Base-by-base conservation (phyloP, 148 eudicot genomes). In the Chenopodium berlandieri region DNA sequence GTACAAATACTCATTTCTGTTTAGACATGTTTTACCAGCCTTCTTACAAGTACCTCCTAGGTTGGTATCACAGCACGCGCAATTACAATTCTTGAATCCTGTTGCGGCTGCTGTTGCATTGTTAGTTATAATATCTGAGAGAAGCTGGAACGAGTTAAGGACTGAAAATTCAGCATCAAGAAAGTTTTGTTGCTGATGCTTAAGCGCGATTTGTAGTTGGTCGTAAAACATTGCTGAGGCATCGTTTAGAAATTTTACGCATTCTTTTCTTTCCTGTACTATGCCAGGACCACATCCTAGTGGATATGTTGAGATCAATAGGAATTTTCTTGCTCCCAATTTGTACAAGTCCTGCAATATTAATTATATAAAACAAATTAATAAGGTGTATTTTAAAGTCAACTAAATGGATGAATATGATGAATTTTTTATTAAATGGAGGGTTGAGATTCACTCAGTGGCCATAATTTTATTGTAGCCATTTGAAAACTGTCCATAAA, bases 1-100 rank as follows among this genome's bases (percentile, higher is more conserved):
- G 82, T n/a, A 79, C 54, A 79, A 23, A 37, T 79, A 71, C 52
- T 71, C 56, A 1, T 34, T 58, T 23, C 82, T 71, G 50, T 79
- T 71, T 11, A 19, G 30, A 64, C 82, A 79, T 79, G 30, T 12
- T 32, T n/a, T 54, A 22, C 67, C 76, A 20, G 67, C 75, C 17
- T 56, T 56, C 71, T 71, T 79, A 16, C 82, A 79, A 10, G 23
- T 79, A 22, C 48, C 82, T 7, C 8, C 50, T 7, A 22, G 7
- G 19, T 31, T 13, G 0, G 52, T 34, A 1, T 79, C 76, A 25
- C 82, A 79, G 13, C 82, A 79, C 16, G 82, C 27, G 23, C 68
- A 58, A 13, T 58, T 12, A 50, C 54, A 12, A 50, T 50, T 50
- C 54, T 50, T 50, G 4, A 50, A 50, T 9, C 63, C 63, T 58